These are phyloP conservation scores for Amanita brunnescens DNA, from an alignment of 768 basidiomycete species.

Conservation along the genomic window DNA sequence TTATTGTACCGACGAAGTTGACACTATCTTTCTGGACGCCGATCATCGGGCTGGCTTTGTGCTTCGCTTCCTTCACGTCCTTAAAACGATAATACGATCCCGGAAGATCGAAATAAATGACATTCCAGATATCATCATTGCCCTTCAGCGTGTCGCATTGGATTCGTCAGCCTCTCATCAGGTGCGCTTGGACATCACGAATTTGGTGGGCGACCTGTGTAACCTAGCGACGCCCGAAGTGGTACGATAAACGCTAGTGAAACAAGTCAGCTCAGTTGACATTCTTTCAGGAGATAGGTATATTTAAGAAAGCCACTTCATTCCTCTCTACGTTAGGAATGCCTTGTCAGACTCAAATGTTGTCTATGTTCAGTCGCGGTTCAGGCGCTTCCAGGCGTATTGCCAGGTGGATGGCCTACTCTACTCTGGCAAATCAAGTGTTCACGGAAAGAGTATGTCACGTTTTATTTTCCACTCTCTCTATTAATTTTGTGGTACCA, in stretches of 20 bases:
- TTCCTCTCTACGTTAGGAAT: constrained; percentile 33
- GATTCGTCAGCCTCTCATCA: constrained; percentile 40
- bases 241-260: not conserved
- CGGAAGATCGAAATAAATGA: constrained; percentile 29
- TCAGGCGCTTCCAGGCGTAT: constrained; percentile 43
- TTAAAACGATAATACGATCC: constrained; percentile 19
- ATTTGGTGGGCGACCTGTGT: not conserved
- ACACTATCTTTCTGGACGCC: not conserved
- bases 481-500: not conserved
- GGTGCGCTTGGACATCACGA: constrained; percentile 15
- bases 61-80: not conserved
- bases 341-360: constrained; percentile 39
- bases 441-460: constrained; percentile 14
- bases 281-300: constrained; percentile 32
- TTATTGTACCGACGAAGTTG: not conserved
- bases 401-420: constrained; percentile 48
- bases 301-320: constrained; percentile 37
- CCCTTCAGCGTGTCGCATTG: constrained; percentile 46
- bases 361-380: constrained; percentile 44
- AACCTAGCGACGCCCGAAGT: not conserved
- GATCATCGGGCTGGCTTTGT: not conserved
- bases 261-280: not conserved
- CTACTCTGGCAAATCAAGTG: constrained; percentile 29
- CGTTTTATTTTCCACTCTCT: constrained; percentile 29
- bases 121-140: constrained; percentile 37